phyloP scores from a whole-genome alignment of 176 grass and related monocot species.

The Phyllostachys edulis region DNA sequence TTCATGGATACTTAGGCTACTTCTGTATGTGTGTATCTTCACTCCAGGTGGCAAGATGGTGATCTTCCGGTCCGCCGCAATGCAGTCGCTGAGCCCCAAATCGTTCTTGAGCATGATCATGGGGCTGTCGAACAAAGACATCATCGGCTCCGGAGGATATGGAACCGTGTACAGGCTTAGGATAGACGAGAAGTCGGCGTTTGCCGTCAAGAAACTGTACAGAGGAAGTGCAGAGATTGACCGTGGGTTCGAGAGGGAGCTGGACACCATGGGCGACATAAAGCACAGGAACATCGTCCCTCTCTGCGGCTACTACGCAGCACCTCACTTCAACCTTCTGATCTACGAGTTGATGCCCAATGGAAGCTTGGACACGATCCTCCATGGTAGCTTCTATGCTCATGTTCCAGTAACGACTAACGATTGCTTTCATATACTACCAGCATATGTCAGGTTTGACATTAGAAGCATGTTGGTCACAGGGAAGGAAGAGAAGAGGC shows the following conservation, averaged over 20 bases:
- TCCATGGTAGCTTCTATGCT: constrained; percentile 33
- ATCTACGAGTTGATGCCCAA: constrained; percentile 89
- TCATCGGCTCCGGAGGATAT: constrained; percentile 70
- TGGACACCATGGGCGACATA: constrained; percentile 78
- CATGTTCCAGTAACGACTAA: background rate
- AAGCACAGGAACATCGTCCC: constrained; percentile 79
- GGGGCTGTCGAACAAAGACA: constrained; percentile 66
- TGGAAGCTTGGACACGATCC: constrained; percentile 67
- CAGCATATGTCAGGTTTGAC: background rate
- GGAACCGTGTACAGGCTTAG: constrained; percentile 67
- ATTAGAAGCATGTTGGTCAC: background rate
- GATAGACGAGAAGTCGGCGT: constrained; percentile 39
- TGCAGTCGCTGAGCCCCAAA: constrained; percentile 54
- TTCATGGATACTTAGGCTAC: background rate
- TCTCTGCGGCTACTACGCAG: constrained; percentile 67
- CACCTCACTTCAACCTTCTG: constrained; percentile 75
- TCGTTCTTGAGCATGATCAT: constrained; percentile 55
- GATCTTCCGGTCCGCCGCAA: constrained; percentile 49
- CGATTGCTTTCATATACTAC: background rate
- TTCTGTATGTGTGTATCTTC: background rate
- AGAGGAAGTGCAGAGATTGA: constrained; percentile 57
- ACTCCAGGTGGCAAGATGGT: constrained; percentile 71
- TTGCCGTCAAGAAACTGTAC: constrained; percentile 74
- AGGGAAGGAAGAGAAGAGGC: constrained; percentile 39
- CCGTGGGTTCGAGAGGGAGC: constrained; percentile 74